phyloP scores from a whole-genome alignment of 2,329 filamentous ascomycete species.

The Emergomyces orientalis region DNA sequence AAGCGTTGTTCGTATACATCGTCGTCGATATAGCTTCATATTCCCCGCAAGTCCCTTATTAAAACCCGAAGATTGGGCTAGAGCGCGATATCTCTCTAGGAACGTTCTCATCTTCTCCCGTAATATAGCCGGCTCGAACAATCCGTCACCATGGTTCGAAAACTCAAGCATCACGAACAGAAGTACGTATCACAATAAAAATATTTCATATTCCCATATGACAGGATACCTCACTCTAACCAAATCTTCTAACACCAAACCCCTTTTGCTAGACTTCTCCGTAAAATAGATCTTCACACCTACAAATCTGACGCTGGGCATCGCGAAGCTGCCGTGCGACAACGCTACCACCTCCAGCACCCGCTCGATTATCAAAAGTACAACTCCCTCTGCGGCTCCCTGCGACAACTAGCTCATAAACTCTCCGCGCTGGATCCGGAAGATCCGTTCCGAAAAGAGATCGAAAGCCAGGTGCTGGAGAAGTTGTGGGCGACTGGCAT shows the following conservation, averaged over 20 bases:
- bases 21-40: background rate
- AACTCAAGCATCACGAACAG: slow-evolving; percentile 94
- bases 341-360: slow-evolving; percentile 86
- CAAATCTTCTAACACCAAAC: slow-evolving; percentile 9
- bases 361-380: slow-evolving; percentile 71
- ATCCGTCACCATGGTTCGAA: slow-evolving; percentile 66
- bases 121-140: background rate
- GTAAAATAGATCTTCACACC: slow-evolving; percentile 87
- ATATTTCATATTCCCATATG: too few species aligned
- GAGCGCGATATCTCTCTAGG: background rate
- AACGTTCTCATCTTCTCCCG: background rate
- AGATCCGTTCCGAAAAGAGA: slow-evolving; percentile 67
- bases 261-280: slow-evolving; percentile 50
- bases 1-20: background rate
- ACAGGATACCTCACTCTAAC: too few species aligned
- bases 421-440: slow-evolving; percentile 72
- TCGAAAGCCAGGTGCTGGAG: slow-evolving; percentile 77
- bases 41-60: background rate
- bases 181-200: too few species aligned
- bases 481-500: slow-evolving; percentile 93
- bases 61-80: background rate
- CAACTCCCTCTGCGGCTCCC: slow-evolving; percentile 61
- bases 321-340: slow-evolving; percentile 67
- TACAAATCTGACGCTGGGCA: slow-evolving; percentile 85
- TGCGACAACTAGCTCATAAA: slow-evolving; percentile 81